Base-by-base conservation (phyloP, 73 alveolate species). In the Stentor coeruleus region DNA sequence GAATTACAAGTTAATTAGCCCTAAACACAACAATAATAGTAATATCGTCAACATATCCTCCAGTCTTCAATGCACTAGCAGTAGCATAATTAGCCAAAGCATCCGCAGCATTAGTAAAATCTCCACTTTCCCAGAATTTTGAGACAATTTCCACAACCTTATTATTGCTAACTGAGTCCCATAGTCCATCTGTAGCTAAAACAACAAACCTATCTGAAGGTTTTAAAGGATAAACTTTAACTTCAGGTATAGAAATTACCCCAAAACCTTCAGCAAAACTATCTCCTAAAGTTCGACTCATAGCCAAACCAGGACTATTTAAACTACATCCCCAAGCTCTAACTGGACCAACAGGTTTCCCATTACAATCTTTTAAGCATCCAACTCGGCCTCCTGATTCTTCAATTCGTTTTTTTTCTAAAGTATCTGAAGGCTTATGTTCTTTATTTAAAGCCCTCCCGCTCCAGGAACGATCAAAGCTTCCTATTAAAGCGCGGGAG, bases 371-470 rank as follows among this genome's bases (percentile, higher is more conserved):
- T 86, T 77, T 88, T 88, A 87, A 87, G 1, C 94, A 88, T 58
- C 89, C 95, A 11, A 95, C 91, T 35, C 98, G 86, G 36, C 99
- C 99, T 30, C 97, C 97, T 59, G 88, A 85, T 28, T 59, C 31
- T 39, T 85, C 39, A 39, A 95, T 95, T 80, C 99, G 88, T 77
- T 92, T 77, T 79, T 82, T 92, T 82, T 95, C 99, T 59, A 85
- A 93, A 14, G 91, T 94, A 59, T 89, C 89, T 59, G 91, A 75
- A 3, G 99, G 98, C 82, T 95, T 95, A 83, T 95, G 99, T 81
- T 95, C 99, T 59, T 84, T 87, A 4, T 92, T 83, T 58, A 90
- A 76, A 40, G 87, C 92, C 14, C 76, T 37, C 11, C 90, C 82
- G 39, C 41, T 89, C 14, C 90, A 81, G 41, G 76, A 86, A 42